Evolutionary conservation across 2,329 filamentous ascomycete genomes (phyloP).

Genomic region (Ophiostoma sp.): DNA sequence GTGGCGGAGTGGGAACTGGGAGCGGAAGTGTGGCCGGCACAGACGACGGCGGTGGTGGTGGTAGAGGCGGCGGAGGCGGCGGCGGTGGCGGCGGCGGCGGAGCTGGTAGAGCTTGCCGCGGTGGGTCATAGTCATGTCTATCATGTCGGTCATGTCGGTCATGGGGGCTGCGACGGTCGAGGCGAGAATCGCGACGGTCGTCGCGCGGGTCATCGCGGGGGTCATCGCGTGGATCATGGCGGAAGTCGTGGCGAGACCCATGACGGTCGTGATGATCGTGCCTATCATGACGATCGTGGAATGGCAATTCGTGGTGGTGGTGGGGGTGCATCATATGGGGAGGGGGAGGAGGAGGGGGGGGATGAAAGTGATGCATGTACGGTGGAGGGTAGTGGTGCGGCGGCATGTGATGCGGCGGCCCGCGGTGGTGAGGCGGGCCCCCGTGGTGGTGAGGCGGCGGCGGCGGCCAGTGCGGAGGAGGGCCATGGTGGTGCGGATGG

Average conservation of each 20-base stretch:
- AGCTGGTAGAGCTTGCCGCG: conserved; percentile 10
- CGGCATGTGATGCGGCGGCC: conserved; percentile 11
- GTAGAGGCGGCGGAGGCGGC: conserved; percentile 8
- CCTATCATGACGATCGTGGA: conserved; percentile 12
- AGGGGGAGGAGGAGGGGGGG: conserved; percentile 14
- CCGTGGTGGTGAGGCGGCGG: conserved; percentile 3
- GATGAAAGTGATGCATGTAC: conserved; percentile 15
- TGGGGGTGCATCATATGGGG: conserved; percentile 20
- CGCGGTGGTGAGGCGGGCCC: neutral
- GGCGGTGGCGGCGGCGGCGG: conserved; percentile 10
- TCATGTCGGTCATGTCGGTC: conserved; percentile 1
- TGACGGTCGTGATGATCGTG: neutral
- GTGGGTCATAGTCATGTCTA: neutral
- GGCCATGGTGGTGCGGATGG: conserved; percentile 4
- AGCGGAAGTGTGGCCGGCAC: conserved; percentile 6
- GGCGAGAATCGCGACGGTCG: neutral
- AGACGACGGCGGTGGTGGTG: conserved; percentile 1
- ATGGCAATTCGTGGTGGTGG: conserved; percentile 15
- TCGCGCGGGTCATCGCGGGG: neutral
- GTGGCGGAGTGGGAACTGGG: conserved; percentile 9
- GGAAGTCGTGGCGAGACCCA: conserved; percentile 5
- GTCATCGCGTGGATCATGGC: conserved; percentile 14
- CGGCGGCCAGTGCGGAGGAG: conserved; percentile 14
- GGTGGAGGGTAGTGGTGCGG: conserved; percentile 16
- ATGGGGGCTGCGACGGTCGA: neutral